These are phyloP conservation scores for Aspergillus luchuensis DNA, from an alignment of 2,329 filamentous ascomycete species.

Conservation along the genomic window DNA sequence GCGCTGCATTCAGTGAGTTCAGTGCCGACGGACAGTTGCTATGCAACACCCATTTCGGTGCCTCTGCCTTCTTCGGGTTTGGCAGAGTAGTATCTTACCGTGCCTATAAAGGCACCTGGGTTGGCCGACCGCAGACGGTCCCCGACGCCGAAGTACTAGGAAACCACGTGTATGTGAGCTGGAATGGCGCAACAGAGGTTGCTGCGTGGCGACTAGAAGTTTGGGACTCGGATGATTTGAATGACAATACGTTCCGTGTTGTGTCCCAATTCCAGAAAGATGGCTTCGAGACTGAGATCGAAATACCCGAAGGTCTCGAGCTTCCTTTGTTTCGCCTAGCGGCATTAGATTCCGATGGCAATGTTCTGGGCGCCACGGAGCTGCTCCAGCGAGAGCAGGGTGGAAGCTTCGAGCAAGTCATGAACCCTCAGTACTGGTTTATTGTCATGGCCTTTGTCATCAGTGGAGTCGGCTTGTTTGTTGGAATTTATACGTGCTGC, in stretches of 20 bases:
- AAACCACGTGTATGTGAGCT: conserved; percentile 43
- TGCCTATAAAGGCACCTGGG: conserved; percentile 58
- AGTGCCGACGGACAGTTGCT: conserved; percentile 52
- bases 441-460: conserved; percentile 16
- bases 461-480: conserved; percentile 15
- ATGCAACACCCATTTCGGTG: conserved; percentile 55
- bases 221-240: conserved; percentile 16
- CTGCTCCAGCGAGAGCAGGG: conserved; percentile 15
- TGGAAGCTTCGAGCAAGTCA: neutral
- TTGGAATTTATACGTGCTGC: conserved; percentile 17
- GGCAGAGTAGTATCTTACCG: conserved; percentile 56
- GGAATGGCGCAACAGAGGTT: conserved; percentile 52
- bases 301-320: conserved; percentile 19
- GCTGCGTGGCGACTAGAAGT: conserved; percentile 32
- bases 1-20: conserved; percentile 55
- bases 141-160: conserved; percentile 29
- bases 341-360: conserved; percentile 22
- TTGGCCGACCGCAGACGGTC: conserved; percentile 48
- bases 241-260: conserved; percentile 18
- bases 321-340: conserved; percentile 22
- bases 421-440: conserved; percentile 20
- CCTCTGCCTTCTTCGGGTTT: conserved; percentile 36
- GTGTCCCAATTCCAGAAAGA: conserved; percentile 25
- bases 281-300: conserved; percentile 37
- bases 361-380: conserved; percentile 20